Evolutionary conservation across 2,329 filamentous ascomycete species (phyloP).

Genomic region (Annulohypoxylon truncatum): DNA sequence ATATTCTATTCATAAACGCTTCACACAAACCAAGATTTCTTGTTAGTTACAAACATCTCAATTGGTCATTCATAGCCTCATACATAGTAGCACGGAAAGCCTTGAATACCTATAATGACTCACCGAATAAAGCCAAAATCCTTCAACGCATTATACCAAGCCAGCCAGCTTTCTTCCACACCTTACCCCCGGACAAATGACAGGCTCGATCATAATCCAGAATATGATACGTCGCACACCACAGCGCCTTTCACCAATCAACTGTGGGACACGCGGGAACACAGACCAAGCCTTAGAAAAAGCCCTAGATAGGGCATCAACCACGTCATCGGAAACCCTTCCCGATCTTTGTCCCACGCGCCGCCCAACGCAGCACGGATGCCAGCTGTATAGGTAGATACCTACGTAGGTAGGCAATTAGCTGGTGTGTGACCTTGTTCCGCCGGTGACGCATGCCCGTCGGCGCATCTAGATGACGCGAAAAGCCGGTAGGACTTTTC

Average conservation of each 20-base stretch:
- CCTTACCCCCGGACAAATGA: background rate
- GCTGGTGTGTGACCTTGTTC: background rate
- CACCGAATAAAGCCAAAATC: background rate
- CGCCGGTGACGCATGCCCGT: background rate
- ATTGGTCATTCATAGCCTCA: no score
- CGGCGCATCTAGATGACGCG: conserved; percentile 9
- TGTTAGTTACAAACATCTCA: no score
- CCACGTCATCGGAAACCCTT: background rate
- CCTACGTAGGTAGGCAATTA: background rate
- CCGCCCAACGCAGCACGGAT: background rate
- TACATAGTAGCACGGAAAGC: background rate
- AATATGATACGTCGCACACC: background rate
- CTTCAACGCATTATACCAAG: background rate
- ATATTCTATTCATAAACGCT: no score
- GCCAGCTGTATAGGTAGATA: background rate
- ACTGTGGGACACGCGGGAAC: background rate
- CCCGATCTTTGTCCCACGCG: background rate
- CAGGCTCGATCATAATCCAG: background rate
- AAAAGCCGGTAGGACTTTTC: conserved; percentile 5
- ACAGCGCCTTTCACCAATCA: background rate
- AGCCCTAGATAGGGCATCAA: background rate
- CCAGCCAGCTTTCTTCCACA: background rate
- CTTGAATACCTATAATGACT: background rate
- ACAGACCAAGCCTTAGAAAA: background rate
- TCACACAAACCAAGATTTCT: no score